Percentiles rank a stretch among this genome's conserved stretches.
Conservation (phyloP, 495 filamentous ascomycete genomes). For the Trichoderma gamsii region DNA sequence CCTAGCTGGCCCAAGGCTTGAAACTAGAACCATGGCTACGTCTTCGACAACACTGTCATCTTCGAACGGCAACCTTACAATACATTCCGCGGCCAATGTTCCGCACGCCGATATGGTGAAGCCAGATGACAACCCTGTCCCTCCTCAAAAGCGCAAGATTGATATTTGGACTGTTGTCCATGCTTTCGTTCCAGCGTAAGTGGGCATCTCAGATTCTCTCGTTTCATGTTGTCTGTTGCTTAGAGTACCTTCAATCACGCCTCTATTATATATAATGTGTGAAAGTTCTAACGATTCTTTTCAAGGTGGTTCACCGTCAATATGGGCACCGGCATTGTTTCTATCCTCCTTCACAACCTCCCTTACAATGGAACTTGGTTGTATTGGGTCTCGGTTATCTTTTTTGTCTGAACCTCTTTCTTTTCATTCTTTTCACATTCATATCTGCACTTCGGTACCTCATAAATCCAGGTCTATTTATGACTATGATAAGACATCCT, state of each 20-base stretch:
- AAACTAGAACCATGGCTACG: background rate
- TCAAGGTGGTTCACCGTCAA: constrained; percentile 46
- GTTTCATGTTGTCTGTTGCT: background rate
- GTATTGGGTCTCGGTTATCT: constrained; percentile 61
- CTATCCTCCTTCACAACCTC: constrained; percentile 51
- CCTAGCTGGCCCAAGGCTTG: background rate
- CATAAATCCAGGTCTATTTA: constrained; percentile 52
- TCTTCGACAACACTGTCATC: background rate
- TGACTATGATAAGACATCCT: constrained; percentile 51
- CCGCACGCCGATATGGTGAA: background rate
- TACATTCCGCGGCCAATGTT: background rate
- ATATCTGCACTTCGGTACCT: constrained; percentile 50
- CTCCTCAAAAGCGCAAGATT: background rate
- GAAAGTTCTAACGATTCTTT: background rate
- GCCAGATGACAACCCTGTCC: background rate
- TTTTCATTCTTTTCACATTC: constrained; percentile 12
- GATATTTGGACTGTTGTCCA: constrained; percentile 31
- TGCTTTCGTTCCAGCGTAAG: constrained; percentile 44
- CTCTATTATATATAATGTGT: background rate
- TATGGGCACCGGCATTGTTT: constrained; percentile 62
- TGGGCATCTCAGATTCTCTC: background rate
- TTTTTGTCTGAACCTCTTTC: constrained; percentile 9
- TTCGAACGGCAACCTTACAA: background rate
- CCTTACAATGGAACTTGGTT: constrained; percentile 52
- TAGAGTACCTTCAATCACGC: background rate